These are phyloP conservation scores for Kregervanrija fluxuum DNA, from an alignment of 805 yeast genomes.

Conservation along the genomic window DNA sequence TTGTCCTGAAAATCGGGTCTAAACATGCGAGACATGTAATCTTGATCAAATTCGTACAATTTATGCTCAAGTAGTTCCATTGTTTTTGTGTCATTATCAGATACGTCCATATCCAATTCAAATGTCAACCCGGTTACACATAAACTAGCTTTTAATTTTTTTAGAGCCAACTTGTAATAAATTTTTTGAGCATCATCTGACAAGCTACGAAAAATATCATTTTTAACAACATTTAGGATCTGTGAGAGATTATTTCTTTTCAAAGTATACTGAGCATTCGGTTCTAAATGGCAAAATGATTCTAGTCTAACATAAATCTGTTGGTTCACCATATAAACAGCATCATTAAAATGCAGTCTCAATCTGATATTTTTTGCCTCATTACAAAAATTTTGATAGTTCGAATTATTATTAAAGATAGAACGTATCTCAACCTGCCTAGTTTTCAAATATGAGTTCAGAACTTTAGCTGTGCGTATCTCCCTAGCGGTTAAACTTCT, in stretches of 20 bases:
- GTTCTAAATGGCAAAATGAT: neutral
- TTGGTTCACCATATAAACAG: neutral
- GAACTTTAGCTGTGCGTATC: too few species aligned
- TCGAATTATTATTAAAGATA: too few species aligned
- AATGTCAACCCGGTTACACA: conserved; percentile 1
- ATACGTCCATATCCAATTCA: neutral
- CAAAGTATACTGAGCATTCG: neutral
- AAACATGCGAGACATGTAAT: too few species aligned
- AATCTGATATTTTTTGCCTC: neutral
- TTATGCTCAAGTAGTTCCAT: neutral
- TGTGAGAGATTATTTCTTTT: neutral
- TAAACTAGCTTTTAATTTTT: neutral
- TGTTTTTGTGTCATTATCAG: neutral
- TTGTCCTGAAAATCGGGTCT: too few species aligned
- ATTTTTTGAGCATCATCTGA: neutral
- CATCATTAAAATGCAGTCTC: conserved; percentile 4
- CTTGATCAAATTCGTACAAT: neutral
- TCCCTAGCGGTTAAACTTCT: too few species aligned
- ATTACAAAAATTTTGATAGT: too few species aligned
- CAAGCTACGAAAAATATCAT: neutral
- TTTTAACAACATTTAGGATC: neutral
- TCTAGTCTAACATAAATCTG: neutral
- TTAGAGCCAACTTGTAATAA: conserved; percentile 2
- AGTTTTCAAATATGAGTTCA: too few species aligned
- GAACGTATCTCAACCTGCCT: too few species aligned